Evolutionary conservation across 768 basidiomycete species (phyloP).

Genomic region (Agrocybe pediades): DNA sequence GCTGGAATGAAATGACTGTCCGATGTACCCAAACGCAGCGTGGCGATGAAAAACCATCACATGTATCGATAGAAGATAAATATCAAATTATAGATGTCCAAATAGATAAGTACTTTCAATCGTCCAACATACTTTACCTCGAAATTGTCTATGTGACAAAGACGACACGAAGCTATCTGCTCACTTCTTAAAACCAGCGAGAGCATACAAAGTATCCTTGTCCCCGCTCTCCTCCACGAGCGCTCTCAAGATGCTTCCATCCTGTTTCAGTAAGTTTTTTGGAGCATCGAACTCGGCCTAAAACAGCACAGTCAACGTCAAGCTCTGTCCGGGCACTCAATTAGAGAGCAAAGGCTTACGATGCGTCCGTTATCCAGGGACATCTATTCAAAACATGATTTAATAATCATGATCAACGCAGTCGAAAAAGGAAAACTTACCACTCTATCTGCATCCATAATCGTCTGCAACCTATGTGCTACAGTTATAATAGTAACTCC

Average conservation of each 20-base stretch:
- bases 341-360: conserved; percentile 27
- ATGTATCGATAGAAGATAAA: too few relatives aligned
- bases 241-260: conserved; percentile 13
- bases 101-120: too few relatives aligned
- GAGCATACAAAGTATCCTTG: conserved; percentile 11
- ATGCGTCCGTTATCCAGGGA: conserved; percentile 53
- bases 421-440: conserved; percentile 26
- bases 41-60: too few relatives aligned
- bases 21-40: too few relatives aligned
- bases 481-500: conserved; percentile 67
- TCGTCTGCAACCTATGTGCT: conserved; percentile 69
- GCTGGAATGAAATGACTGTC: too few relatives aligned
- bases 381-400: conserved; percentile 32
- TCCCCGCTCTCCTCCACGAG: conserved; percentile 21
- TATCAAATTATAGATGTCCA: too few relatives aligned
- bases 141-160: too few relatives aligned
- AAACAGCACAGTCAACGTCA: background rate
- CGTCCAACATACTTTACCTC: too few relatives aligned
- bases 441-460: conserved; percentile 66
- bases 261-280: conserved; percentile 7
- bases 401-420: conserved; percentile 9
- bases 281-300: conserved; percentile 21
- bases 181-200: background rate
- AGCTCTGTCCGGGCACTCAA: background rate
- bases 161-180: too few relatives aligned